Percentiles rank a stretch among this genome's conserved stretches.
phyloP scores from a whole-genome alignment of 306 rosid species.

The Aeschynomene evenia region DNA sequence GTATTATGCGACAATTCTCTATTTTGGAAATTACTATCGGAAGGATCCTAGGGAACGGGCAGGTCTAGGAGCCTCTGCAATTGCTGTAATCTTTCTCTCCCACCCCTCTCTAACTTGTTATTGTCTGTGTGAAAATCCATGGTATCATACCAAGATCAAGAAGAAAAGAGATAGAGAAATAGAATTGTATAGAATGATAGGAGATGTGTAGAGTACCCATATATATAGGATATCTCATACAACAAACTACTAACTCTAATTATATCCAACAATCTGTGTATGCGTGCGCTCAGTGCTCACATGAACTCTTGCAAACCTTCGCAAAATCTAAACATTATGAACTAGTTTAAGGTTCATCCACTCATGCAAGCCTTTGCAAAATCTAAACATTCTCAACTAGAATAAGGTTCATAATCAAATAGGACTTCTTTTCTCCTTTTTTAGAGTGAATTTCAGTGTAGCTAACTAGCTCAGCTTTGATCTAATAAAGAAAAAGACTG shows the following conservation, averaged over 20 bases:
- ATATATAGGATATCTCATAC: too few species aligned
- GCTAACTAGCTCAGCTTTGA: slow-evolving; percentile 7
- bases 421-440: background rate
- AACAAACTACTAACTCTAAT: too few species aligned
- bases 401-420: slow-evolving; percentile 7
- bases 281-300: background rate
- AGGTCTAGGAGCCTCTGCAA: slow-evolving; percentile 94
- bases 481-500: background rate
- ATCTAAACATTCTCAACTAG: too few species aligned
- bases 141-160: too few species aligned
- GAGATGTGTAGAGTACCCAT: too few species aligned
- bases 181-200: too few species aligned
- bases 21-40: slow-evolving; percentile 71
- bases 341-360: background rate
- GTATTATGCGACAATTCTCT: slow-evolving; percentile 84
- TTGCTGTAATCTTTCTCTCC: slow-evolving; percentile 60
- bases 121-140: too few species aligned
- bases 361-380: too few species aligned
- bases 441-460: background rate
- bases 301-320: background rate
- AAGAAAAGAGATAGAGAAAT: too few species aligned
- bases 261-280: too few species aligned
- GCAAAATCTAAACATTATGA: slow-evolving; percentile 11
- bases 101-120: background rate
- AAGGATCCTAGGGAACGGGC: slow-evolving; percentile 97